Conservation (phyloP, 1,284 basidiomycete species). For the Chalciporus piperatoides region DNA sequence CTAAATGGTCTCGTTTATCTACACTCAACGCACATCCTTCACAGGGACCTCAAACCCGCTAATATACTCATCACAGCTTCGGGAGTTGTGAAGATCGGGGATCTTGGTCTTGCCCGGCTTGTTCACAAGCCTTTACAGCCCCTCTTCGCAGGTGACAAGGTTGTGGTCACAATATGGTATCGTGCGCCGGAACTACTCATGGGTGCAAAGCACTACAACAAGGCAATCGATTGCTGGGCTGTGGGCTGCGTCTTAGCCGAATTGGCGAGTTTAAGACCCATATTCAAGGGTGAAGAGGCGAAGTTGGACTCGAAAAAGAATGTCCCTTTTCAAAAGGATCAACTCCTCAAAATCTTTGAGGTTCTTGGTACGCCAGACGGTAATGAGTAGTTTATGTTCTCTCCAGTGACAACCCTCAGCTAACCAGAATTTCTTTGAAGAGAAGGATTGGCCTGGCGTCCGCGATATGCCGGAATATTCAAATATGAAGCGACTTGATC, state of each 20-base stretch:
- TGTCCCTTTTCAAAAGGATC: constrained; percentile 93
- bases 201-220: constrained; percentile 96
- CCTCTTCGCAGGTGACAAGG: constrained; percentile 89
- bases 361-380: constrained; percentile 88
- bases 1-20: constrained; percentile 93
- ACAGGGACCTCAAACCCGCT: constrained; percentile 97
- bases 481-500: constrained; percentile 78
- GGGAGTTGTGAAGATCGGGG: constrained; percentile 97
- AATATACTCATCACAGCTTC: constrained; percentile 92
- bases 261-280: constrained; percentile 86
- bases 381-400: constrained; percentile 33
- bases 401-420: neutral
- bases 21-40: constrained; percentile 92
- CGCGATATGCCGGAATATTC: constrained; percentile 85
- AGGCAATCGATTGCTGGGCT: constrained; percentile 94
- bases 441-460: constrained; percentile 87
- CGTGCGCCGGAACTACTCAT: constrained; percentile 93
- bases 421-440: constrained; percentile 34
- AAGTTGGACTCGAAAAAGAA: constrained; percentile 92
- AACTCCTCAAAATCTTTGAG: constrained; percentile 93
- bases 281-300: constrained; percentile 99
- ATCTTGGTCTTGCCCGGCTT: constrained; percentile 90
- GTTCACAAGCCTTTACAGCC: constrained; percentile 84
- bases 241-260: constrained; percentile 98
- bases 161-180: constrained; percentile 99